Conservation (phyloP, 768 basidiomycete genomes). For the Gloeostereum incarnatum region DNA sequence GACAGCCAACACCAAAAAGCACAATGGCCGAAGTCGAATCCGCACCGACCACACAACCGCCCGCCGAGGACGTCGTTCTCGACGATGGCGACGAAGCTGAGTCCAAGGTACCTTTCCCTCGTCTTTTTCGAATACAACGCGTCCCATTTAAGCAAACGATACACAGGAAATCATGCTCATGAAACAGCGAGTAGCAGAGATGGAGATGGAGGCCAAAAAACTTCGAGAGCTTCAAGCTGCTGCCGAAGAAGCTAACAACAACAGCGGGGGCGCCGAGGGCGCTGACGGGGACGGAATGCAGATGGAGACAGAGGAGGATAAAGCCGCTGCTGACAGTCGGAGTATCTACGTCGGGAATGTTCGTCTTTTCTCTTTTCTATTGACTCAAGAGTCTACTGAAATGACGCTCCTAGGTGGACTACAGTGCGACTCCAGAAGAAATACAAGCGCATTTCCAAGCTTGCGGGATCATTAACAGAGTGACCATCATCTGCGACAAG, state of each 20-base stretch:
- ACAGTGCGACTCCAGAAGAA: constrained; percentile 94
- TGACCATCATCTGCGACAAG: constrained; percentile 99
- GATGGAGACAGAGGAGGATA: constrained; percentile 83
- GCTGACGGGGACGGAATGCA: constrained; percentile 36
- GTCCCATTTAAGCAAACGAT: too few species aligned
- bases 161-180: constrained; percentile 80
- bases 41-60: constrained; percentile 28
- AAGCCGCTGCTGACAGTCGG: constrained; percentile 67
- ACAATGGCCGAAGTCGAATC: constrained; percentile 45
- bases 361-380: constrained; percentile 21
- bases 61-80: constrained; percentile 24
- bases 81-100: constrained; percentile 61
- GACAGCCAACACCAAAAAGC: too few species aligned
- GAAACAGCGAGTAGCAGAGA: constrained; percentile 89
- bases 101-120: constrained; percentile 34
- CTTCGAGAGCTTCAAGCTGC: constrained; percentile 80
- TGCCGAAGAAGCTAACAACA: constrained; percentile 54
- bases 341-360: constrained; percentile 98
- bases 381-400: constrained; percentile 4
- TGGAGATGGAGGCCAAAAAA: constrained; percentile 87
- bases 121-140: constrained; percentile 5
- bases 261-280: too few species aligned
- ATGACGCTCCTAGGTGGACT: constrained; percentile 70
- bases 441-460: constrained; percentile 96
- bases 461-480: constrained; percentile 96